Evolutionary conservation across 1,139 yeast species (phyloP).

Genomic region (Lodderomyces parapsilosis): DNA sequence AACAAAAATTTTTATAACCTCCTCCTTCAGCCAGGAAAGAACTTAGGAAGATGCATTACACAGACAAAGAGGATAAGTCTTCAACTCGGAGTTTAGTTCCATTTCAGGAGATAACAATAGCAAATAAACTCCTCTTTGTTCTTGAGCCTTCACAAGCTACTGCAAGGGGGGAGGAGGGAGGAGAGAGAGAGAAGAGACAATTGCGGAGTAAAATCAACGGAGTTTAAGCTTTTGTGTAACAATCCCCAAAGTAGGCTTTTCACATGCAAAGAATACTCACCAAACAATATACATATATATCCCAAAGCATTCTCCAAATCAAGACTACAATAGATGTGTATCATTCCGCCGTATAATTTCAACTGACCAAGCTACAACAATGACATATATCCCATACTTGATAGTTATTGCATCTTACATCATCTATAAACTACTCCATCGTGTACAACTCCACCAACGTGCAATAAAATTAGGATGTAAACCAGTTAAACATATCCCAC

Average conservation of each 20-base stretch:
- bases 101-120: not conserved
- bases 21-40: no score
- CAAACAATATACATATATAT: not conserved
- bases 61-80: no score
- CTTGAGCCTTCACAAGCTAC: no score
- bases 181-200: no score
- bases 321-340: not conserved
- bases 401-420: not conserved
- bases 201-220: not conserved
- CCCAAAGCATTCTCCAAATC: no score
- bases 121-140: not conserved
- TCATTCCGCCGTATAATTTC: not conserved
- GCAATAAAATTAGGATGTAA: conserved; percentile 5
- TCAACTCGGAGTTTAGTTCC: not conserved
- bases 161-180: no score
- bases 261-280: not conserved
- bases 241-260: no score
- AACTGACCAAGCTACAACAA: not conserved
- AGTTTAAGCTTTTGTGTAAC: not conserved
- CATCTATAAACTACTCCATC: conserved; percentile 1
- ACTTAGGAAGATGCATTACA: no score
- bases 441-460: not conserved
- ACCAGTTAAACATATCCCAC: conserved; percentile 2
- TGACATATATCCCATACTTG: not conserved
- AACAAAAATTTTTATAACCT: no score